Conservation (phyloP, 75 land plant species). For the Azolla pinnata region DNA sequence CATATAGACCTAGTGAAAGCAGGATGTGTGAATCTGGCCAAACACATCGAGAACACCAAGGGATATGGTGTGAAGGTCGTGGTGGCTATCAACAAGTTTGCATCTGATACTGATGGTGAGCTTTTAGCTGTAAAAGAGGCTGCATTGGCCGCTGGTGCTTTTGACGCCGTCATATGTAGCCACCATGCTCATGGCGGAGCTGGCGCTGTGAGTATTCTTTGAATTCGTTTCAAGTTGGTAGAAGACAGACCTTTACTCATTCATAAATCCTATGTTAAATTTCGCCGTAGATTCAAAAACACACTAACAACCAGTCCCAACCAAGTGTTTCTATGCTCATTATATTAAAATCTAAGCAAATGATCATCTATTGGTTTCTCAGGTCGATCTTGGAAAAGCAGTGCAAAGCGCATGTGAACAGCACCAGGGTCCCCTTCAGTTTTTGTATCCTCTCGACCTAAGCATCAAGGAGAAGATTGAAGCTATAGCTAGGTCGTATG, state of each 20-base stretch:
- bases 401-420: conserved; percentile 93
- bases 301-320: too few species aligned
- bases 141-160: conserved; percentile 87
- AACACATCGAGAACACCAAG: conserved; percentile 76
- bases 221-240: not conserved
- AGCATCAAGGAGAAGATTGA: conserved; percentile 91
- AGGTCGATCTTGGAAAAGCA: conserved; percentile 90
- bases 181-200: conserved; percentile 96
- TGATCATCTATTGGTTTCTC: conserved; percentile 9
- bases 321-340: too few species aligned
- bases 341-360: not conserved
- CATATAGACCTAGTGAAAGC: conserved; percentile 71
- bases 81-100: conserved; percentile 81
- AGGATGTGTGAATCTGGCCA: conserved; percentile 71
- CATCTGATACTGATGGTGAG: conserved; percentile 81
- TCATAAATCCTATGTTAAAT: not conserved
- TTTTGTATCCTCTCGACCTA: conserved; percentile 71
- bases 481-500: conserved; percentile 85
- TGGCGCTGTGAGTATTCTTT: conserved; percentile 64
- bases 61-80: conserved; percentile 90
- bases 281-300: not conserved
- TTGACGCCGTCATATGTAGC: conserved; percentile 86
- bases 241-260: not conserved
- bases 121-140: conserved; percentile 64
- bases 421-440: conserved; percentile 47